Evolutionary conservation across 2,329 filamentous ascomycete genomes (phyloP).

Genomic region (Endoconidiophora polonica): DNA sequence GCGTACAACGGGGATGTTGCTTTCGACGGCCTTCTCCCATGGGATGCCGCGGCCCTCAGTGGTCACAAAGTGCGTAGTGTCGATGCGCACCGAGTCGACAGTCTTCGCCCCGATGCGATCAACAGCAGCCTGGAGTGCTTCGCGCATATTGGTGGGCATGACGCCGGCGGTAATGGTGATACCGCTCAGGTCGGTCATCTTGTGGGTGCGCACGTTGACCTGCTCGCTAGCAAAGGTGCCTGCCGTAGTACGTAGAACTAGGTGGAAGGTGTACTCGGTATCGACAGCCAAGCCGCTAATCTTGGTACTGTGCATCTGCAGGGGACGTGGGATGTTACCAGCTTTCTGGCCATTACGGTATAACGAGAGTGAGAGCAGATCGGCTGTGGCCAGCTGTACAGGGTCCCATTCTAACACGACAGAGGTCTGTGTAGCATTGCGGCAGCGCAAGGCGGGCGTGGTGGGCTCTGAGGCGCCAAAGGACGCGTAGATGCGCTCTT

Average conservation of each 20-base stretch:
- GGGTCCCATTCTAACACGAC: constrained; percentile 97
- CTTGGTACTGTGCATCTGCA: constrained; percentile 86
- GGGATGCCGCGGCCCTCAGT: constrained; percentile 76
- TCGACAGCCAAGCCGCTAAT: constrained; percentile 93
- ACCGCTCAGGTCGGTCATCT: constrained; percentile 93
- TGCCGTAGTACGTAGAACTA: constrained; percentile 78
- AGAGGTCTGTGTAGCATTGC: constrained; percentile 96
- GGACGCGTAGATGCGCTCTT: constrained; percentile 69
- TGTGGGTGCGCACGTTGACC: constrained; percentile 77
- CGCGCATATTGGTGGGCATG: constrained; percentile 54
- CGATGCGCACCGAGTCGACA: constrained; percentile 77
- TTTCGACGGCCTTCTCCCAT: constrained; percentile 95
- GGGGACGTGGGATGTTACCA: constrained; percentile 76
- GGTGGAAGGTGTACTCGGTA: constrained; percentile 87
- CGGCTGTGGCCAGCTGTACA: constrained; percentile 79
- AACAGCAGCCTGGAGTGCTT: constrained; percentile 57
- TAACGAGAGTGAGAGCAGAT: constrained; percentile 72
- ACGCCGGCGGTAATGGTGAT: constrained; percentile 89
- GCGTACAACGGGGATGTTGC: constrained; percentile 92
- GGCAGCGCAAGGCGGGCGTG: constrained; percentile 67
- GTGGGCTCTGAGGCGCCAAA: constrained; percentile 70
- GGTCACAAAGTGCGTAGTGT: constrained; percentile 96
- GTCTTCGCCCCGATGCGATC: constrained; percentile 86
- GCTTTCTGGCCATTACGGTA: constrained; percentile 96
- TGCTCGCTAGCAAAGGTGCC: constrained; percentile 75